Base-by-base conservation (phyloP, 169 alveolate genomes). In the Toxoplasma gondii region DNA sequence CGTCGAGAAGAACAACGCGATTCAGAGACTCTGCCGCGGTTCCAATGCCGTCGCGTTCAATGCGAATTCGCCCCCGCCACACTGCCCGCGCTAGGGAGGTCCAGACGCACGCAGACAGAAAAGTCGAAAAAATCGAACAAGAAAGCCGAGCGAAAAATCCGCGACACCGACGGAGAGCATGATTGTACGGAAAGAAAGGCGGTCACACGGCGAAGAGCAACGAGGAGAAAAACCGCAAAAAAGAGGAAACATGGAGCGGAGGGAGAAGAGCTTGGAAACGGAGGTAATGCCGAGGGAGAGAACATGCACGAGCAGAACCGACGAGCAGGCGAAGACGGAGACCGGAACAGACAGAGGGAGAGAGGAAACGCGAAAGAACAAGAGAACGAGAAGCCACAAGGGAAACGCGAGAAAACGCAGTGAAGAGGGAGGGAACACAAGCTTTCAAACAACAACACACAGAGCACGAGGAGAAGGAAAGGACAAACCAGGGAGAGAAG, bases 41-140 rank as follows among this genome's bases (percentile, higher is more conserved):
- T 41, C 96, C 96, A 19, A 87, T 93, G 87, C 96, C 97, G 70
- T 96, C 70, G 38, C 96, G 80, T 81, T 96, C 97, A 34, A 96
- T 96, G 88, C 97, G 38, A 17, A 96, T 95, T 69, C 97, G 92
- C 49, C 97, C 96, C 19, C 97, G 91, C 97, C 97, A 96, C 44
- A 96, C 96, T 27, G 95, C 95, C 88, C 94, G 96, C 19, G 96
- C 95, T 92, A 43, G n/a, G 70, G 38, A 36, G 58, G 38, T 10
- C 36, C 49, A 91, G 17, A 53, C 58, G 88, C 91, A 24, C 0
- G 7, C n/a, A 7, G 78, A 9, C 39, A 16, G 29, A 39, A 12
- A 36, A 78, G 43, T 38, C 22, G 22, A 78, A 4, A 4, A 78
- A 78, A 78, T 4, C 12, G 44, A 12, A 78, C 58, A 49, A 12